Evolutionary conservation across 108 stramenopile species (phyloP).

Genomic region (Bacterosira constricta): DNA sequence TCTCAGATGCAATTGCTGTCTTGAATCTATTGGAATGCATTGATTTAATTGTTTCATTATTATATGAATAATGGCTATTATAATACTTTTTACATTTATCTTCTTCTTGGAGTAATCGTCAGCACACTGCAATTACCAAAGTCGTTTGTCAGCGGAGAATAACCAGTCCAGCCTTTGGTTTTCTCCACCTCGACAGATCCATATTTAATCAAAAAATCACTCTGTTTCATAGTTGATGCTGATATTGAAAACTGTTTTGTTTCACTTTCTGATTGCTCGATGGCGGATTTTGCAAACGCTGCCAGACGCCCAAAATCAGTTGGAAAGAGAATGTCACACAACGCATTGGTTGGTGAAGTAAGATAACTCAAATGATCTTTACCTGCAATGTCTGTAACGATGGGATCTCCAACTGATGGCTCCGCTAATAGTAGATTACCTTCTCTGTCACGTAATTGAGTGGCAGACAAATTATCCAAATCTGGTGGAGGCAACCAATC

Average conservation of each 20-base stretch:
- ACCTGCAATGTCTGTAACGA: slow-evolving; percentile 79
- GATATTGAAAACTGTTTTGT: slow-evolving; percentile 6
- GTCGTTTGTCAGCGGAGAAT: slow-evolving; percentile 78
- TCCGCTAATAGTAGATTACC: slow-evolving; percentile 1
- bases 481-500: slow-evolving; percentile 67
- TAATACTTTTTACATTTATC: background rate
- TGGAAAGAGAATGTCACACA: slow-evolving; percentile 84
- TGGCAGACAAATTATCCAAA: background rate
- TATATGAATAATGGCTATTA: background rate
- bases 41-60: background rate
- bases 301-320: slow-evolving; percentile 72
- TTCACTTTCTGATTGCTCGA: background rate
- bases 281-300: slow-evolving; percentile 22
- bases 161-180: slow-evolving; percentile 83
- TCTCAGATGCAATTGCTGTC: background rate
- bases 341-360: slow-evolving; percentile 37
- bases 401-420: slow-evolving; percentile 64
- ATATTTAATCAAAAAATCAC: slow-evolving; percentile 63
- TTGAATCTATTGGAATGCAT: background rate
- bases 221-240: slow-evolving; percentile 64
- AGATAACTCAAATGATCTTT: slow-evolving; percentile 76
- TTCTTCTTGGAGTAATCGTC: slow-evolving; percentile 41
- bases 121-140: slow-evolving; percentile 84
- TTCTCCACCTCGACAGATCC: slow-evolving; percentile 63
- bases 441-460: background rate